Conservation (phyloP, 2,329 filamentous ascomycete species). For the Nothopassalora personata region DNA sequence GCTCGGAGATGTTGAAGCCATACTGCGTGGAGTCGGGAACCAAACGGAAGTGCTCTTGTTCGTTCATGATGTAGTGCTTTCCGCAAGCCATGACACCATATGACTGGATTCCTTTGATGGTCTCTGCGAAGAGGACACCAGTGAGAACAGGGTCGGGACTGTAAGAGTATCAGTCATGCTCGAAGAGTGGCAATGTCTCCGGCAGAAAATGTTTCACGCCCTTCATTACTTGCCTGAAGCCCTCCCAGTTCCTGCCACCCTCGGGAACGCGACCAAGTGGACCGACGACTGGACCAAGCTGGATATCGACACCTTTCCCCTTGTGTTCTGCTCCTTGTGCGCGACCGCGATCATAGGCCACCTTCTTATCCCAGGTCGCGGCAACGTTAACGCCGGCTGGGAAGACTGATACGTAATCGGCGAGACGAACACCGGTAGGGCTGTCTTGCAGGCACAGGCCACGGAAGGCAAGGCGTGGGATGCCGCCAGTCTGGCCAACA, state of each 20-base stretch:
- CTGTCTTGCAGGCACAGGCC: slow-evolving; percentile 42
- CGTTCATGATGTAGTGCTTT: slow-evolving; percentile 56
- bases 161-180: slow-evolving; percentile 31
- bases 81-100: slow-evolving; percentile 49
- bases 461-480: slow-evolving; percentile 35
- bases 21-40: slow-evolving; percentile 29
- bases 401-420: slow-evolving; percentile 39
- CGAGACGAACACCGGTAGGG: slow-evolving; percentile 37
- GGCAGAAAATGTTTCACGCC: neutral
- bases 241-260: slow-evolving; percentile 43
- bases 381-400: slow-evolving; percentile 40
- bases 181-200: no score
- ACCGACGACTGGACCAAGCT: slow-evolving; percentile 63
- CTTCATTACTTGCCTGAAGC: slow-evolving; percentile 51
- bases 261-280: slow-evolving; percentile 38
- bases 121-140: slow-evolving; percentile 24
- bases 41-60: slow-evolving; percentile 42
- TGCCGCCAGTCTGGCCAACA: slow-evolving; percentile 34
- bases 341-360: slow-evolving; percentile 31
- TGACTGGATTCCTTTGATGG: slow-evolving; percentile 29
- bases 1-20: slow-evolving; percentile 45
- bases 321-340: slow-evolving; percentile 31
- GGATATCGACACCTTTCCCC: slow-evolving; percentile 54
- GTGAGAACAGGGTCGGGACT: slow-evolving; percentile 63
- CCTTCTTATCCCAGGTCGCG: slow-evolving; percentile 40